Conservation (phyloP, 2,329 filamentous ascomycete species). For the Colletotrichum cuscutae region DNA sequence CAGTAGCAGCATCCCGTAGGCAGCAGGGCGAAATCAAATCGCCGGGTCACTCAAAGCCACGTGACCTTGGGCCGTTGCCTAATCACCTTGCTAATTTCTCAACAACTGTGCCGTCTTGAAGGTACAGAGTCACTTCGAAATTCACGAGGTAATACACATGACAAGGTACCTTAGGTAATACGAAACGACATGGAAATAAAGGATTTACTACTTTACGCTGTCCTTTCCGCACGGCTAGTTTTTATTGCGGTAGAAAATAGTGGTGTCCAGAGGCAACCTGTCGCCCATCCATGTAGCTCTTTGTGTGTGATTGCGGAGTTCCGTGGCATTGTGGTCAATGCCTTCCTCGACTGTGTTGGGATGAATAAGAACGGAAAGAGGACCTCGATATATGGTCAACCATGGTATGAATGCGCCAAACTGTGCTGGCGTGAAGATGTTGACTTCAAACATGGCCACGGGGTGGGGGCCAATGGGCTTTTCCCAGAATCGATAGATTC, state of each 20-base stretch:
- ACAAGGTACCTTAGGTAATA: too few species aligned
- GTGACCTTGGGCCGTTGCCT: too few species aligned
- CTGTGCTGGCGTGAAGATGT: slow-evolving; percentile 84
- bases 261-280: slow-evolving; percentile 66
- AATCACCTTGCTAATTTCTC: too few species aligned
- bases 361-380: slow-evolving; percentile 82
- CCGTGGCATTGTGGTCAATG: slow-evolving; percentile 42
- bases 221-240: not conserved
- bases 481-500: slow-evolving; percentile 84
- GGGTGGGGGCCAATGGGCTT: slow-evolving; percentile 84
- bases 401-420: slow-evolving; percentile 91
- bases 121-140: too few species aligned
- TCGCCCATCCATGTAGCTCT: slow-evolving; percentile 81
- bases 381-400: slow-evolving; percentile 84
- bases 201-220: too few species aligned
- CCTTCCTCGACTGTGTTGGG: slow-evolving; percentile 75
- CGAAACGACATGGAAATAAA: too few species aligned
- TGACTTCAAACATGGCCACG: slow-evolving; percentile 92
- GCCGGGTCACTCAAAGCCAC: too few species aligned
- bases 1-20: not conserved
- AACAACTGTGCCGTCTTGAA: too few species aligned
- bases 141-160: too few species aligned
- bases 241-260: slow-evolving; percentile 13
- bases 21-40: too few species aligned
- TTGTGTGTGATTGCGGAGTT: slow-evolving; percentile 70